Base-by-base conservation (phyloP, 2,329 filamentous ascomycete species). In the Penicillium italicum region DNA sequence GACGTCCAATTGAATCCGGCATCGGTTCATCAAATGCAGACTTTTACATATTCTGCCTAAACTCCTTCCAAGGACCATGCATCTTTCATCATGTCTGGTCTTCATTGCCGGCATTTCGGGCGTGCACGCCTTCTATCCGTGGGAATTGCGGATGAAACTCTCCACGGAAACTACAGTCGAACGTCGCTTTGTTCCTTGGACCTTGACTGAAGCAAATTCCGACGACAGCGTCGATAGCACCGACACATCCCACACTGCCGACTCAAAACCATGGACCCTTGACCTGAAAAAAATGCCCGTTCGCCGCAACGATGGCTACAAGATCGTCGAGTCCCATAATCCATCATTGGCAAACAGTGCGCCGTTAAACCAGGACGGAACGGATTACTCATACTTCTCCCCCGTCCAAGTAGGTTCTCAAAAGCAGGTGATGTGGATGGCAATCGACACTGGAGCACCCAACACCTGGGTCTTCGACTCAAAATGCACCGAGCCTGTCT, bases 381-480 rank as follows among this genome's bases (percentile, higher is more conserved):
- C 69, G 12, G 82, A 84, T 59, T 76, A 76, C 53, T 80, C 80
- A 24, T 84, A 84, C 66, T 81, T 84, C 69, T 74, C 78, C 4
- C 70, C 72, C 2, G 72, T 82, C 38, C 73, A 73, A 8, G 74
- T 84, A 56, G 82, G 82, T 4, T 77, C 76, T 14, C 72, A 77
- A 56, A 73, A 75, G 36, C 73, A 81, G 62, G 71, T 76, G 43
- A 81, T 82, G 71, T 78, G 78, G 67, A 73, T 84, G 68, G 68
- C 83, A 51, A 65, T 84, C 14, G 82, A 84, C 65, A 80, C 80
- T 0, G 82, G 80, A 8, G 79, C 80, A 14, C 77, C 79, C 18
- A 90, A 89, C 55, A 91, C 87, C 12, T 96, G 91, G 91, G 84
- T 96, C 20, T 94, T 94, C 84, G 83, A 86, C 30, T 78, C 84